Evolutionary conservation across 345 rosid genomes (phyloP), one percentile per base, ranked within the genome.

Genomic region (Populus davidiana): DNA sequence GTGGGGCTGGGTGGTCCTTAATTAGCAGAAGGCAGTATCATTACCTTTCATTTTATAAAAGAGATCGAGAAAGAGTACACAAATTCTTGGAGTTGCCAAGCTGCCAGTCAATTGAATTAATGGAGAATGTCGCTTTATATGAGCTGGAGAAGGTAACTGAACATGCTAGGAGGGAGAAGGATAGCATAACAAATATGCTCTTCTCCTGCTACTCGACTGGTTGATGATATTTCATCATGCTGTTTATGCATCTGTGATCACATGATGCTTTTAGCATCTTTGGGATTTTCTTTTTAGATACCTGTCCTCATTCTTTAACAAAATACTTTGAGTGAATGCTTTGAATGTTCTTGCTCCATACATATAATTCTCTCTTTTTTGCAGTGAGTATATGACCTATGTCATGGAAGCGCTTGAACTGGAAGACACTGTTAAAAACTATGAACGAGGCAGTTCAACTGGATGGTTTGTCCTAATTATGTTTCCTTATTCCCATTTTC

Each of bases 401-500:
- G 92, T 96, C 69, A 75, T 84, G 54, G 91, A 96, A 83, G 99
- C 98, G 5, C 91, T 96, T 75, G 91, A 91, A 81, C 89, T 96
- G 79, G 98, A 96, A 88, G 99, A 96, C 81, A 89, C 92, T 61
- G 86, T 96, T 88, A 96, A 87, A 85, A 96, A 92, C 81, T 88
- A 87, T 80, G 98, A 92, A 69, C 90, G 93, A 2, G 85, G 97
- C 82, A 86, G 80, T 84, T 85, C 93, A 69, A 94, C 92, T 73
- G 97, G 98, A 91, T 96, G 99, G 99, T 94, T 83, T 80, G 85
- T 81, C 78, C 86, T 86, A 52, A 68, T 74, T 49, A 5, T 70
- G 25, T 21, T 73, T 70, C 67, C 17, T 20, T 38, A 35, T 69
- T 76, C 39, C 63, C 43, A 6, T 80, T 12, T 75, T 74, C 41